Evolutionary conservation across 116 monocot genomes (phyloP).

Genomic region (Papilionanthe hybrid): DNA sequence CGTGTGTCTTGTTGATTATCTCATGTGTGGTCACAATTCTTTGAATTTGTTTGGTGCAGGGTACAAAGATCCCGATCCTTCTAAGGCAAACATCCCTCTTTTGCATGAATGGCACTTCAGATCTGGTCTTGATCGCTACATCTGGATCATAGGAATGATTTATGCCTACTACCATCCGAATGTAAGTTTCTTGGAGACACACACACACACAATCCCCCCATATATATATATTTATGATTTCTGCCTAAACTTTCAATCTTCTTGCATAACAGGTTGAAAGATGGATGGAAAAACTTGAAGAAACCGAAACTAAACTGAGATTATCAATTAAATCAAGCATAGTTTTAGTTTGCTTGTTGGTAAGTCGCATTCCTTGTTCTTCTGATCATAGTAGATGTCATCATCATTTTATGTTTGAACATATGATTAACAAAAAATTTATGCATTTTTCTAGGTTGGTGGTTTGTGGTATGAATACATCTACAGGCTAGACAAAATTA

Average conservation of each 20-base stretch:
- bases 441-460: conserved; percentile 25
- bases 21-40: not conserved
- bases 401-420: not conserved
- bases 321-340: conserved; percentile 63
- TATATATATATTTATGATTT: not conserved
- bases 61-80: conserved; percentile 45
- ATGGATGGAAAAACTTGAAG: conserved; percentile 99
- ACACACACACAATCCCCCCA: not conserved
- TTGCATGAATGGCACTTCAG: conserved; percentile 93
- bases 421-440: not conserved
- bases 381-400: not conserved
- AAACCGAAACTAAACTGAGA: conserved; percentile 59
- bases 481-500: conserved; percentile 53
- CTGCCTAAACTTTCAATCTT: not conserved
- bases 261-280: conserved; percentile 64
- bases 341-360: conserved; percentile 49
- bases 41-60: conserved; percentile 19
- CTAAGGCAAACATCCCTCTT: conserved; percentile 50
- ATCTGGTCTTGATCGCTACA: conserved; percentile 92
- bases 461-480: conserved; percentile 52
- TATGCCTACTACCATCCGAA: conserved; percentile 94
- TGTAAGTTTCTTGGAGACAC: conserved; percentile 34
- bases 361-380: conserved; percentile 13
- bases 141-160: conserved; percentile 98
- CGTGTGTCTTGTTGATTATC: not conserved